phyloP scores from a whole-genome alignment of 768 basidiomycete species.

The Phylloporus sp. region DNA sequence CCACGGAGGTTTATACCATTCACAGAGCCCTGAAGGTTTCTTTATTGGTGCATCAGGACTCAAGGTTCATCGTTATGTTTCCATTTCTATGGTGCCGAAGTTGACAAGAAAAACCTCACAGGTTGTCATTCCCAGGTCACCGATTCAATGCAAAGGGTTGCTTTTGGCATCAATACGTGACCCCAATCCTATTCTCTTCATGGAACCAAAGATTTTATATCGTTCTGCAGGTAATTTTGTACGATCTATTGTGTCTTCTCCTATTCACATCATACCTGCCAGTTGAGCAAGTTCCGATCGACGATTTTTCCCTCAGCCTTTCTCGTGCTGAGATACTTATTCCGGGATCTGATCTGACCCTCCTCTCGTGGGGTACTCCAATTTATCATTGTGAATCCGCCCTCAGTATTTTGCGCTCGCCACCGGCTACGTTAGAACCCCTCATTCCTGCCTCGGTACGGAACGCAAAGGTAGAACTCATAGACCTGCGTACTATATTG shows the following conservation, averaged over 20 bases:
- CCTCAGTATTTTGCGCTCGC: conserved; percentile 63
- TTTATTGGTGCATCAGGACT: conserved; percentile 88
- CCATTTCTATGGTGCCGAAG: neutral
- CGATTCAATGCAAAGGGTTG: conserved; percentile 93
- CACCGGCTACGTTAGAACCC: conserved; percentile 55
- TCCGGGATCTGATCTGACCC: conserved; percentile 77
- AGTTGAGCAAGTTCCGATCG: conserved; percentile 91
- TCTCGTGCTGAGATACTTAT: conserved; percentile 73
- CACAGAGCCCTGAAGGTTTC: conserved; percentile 92
- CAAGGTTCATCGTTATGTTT: conserved; percentile 47
- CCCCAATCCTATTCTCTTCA: conserved; percentile 90
- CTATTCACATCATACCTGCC: conserved; percentile 2
- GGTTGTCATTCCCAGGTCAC: conserved; percentile 90
- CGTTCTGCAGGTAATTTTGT: conserved; percentile 64
- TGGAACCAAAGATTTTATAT: conserved; percentile 94
- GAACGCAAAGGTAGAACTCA: conserved; percentile 74
- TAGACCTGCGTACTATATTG: conserved; percentile 84
- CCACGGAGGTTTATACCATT: conserved; percentile 91
- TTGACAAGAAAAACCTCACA: conserved; percentile 8
- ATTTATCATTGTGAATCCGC: conserved; percentile 87
- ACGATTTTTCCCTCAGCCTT: conserved; percentile 82
- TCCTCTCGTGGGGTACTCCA: conserved; percentile 92
- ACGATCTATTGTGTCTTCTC: neutral
- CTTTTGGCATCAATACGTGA: conserved; percentile 84
- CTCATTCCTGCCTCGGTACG: conserved; percentile 64